Evolutionary conservation across 768 basidiomycete genomes (phyloP).

Genomic region (Bullera alba): DNA sequence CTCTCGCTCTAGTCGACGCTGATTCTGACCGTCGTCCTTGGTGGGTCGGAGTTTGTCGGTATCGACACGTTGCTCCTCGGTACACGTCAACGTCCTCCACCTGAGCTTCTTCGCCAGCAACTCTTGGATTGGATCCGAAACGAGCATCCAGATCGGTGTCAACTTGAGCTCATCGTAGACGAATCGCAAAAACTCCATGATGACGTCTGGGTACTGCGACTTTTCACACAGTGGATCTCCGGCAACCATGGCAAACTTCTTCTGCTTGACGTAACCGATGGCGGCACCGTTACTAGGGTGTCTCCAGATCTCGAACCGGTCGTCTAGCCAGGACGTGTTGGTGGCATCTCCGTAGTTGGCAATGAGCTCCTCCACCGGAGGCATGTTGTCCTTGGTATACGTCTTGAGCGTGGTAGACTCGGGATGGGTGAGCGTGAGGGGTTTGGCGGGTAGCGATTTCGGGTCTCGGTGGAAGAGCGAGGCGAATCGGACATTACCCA

Average conservation of each 20-base stretch:
- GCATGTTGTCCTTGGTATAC: slow-evolving; percentile 31
- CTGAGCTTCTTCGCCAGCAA: slow-evolving; percentile 51
- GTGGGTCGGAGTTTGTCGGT: slow-evolving; percentile 52
- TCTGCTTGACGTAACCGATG: slow-evolving; percentile 57
- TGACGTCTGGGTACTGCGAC: slow-evolving; percentile 48
- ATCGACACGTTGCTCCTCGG: slow-evolving; percentile 57
- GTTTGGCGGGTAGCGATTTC: slow-evolving; percentile 56
- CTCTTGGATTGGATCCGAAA: slow-evolving; percentile 54
- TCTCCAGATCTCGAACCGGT: slow-evolving; percentile 52
- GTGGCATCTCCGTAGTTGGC: slow-evolving; percentile 62
- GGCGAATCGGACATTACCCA: slow-evolving; percentile 85
- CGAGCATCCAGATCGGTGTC: slow-evolving; percentile 58
- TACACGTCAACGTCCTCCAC: slow-evolving; percentile 60
- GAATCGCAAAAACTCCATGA: slow-evolving; percentile 51
- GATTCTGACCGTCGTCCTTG: slow-evolving; percentile 46
- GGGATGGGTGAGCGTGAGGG: slow-evolving; percentile 16
- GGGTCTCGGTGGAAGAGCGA: slow-evolving; percentile 93
- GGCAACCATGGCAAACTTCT: slow-evolving; percentile 57
- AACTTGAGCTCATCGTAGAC: slow-evolving; percentile 48
- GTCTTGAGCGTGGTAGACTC: slow-evolving; percentile 8
- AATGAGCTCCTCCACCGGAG: slow-evolving; percentile 53
- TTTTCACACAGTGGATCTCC: slow-evolving; percentile 56
- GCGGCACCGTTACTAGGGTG: slow-evolving; percentile 56
- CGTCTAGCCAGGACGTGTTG: slow-evolving; percentile 66
- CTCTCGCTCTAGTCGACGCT: slow-evolving; percentile 11